Conservation (phyloP, 257 asterid genomes). For the Cruciata laevipes region DNA sequence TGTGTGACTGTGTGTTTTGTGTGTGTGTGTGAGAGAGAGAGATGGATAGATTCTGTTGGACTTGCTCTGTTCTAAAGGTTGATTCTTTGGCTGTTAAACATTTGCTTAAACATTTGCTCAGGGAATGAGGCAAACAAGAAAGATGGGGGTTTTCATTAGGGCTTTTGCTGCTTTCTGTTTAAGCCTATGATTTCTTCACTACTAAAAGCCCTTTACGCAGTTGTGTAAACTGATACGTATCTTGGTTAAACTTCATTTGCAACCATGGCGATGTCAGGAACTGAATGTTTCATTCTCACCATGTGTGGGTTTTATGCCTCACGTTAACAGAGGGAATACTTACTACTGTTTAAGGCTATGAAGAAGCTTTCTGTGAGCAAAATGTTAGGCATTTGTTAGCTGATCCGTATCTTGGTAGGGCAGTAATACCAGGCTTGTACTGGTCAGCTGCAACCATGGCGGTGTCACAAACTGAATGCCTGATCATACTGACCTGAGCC, state of each 20-base stretch:
- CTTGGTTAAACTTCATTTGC: too few relatives aligned
- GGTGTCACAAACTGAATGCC: background rate
- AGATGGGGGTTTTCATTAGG: background rate
- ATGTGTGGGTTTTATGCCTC: too few relatives aligned
- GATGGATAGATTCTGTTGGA: background rate
- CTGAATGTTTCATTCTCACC: too few relatives aligned
- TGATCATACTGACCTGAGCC: background rate
- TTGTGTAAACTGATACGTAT: too few relatives aligned
- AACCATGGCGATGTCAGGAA: too few relatives aligned
- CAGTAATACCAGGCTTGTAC: background rate
- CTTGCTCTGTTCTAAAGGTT: background rate
- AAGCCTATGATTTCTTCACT: conserved; percentile 1
- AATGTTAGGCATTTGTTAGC: background rate
- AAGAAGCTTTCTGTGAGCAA: background rate
- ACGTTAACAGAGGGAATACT: too few relatives aligned
- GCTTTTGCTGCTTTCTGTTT: conserved; percentile 9
- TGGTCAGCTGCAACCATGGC: background rate
- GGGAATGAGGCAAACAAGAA: conserved; percentile 12
- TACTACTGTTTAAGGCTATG: background rate
- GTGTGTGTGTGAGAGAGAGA: background rate
- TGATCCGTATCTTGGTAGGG: background rate
- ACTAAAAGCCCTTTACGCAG: too few relatives aligned
- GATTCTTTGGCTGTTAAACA: background rate
- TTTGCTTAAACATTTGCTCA: too few relatives aligned
- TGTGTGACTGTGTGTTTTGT: background rate